Percentiles rank a stretch among this genome's conserved stretches.
These are phyloP conservation scores for Aspergillus transmontanensis DNA, from an alignment of 2,329 filamentous ascomycete genomes.

Conservation along the genomic window DNA sequence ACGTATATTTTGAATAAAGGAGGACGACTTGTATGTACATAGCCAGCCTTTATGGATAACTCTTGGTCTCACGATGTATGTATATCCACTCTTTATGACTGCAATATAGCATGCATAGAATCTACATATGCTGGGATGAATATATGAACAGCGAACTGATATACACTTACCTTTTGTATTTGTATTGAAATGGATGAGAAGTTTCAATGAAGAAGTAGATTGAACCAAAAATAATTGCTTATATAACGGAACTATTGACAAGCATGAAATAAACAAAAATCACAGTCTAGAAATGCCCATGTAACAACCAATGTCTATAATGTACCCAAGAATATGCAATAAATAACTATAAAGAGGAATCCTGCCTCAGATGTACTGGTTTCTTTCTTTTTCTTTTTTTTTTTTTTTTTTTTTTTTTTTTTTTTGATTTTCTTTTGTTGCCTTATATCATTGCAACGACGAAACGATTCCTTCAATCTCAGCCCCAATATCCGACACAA, in stretches of 20 bases:
- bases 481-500: slow-evolving; percentile 22
- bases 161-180: neutral
- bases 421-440: neutral
- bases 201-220: neutral
- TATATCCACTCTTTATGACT: neutral
- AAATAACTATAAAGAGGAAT: neutral
- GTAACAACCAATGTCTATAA: neutral
- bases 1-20: neutral
- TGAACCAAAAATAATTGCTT: neutral
- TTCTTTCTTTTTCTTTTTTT: neutral
- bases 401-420: neutral
- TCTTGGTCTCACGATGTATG: neutral
- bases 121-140: neutral
- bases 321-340: neutral
- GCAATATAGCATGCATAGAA: neutral
- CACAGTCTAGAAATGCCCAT: neutral
- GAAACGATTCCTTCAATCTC: slow-evolving; percentile 24
- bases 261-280: neutral
- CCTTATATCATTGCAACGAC: neutral
- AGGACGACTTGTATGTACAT: neutral
- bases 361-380: neutral
- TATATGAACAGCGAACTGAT: neutral
- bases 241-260: neutral
- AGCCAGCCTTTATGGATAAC: neutral
- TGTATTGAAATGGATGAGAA: neutral